Evolutionary conservation across 495 filamentous ascomycete genomes (phyloP).

Genomic region (Hyaloscypha bicolor): DNA sequence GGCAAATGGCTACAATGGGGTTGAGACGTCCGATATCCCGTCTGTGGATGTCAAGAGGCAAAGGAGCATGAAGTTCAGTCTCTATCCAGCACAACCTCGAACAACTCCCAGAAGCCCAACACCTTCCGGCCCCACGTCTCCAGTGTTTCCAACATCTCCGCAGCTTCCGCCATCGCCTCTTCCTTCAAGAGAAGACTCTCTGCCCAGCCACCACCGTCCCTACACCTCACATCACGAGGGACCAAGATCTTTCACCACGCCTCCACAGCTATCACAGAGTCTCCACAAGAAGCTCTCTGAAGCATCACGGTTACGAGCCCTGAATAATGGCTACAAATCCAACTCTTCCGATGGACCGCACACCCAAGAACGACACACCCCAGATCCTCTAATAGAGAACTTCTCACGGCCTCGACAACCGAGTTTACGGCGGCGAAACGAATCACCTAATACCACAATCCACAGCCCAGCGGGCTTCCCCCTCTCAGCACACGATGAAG

Average conservation of each 20-base stretch:
- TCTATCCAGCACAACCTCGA: slow-evolving; percentile 28
- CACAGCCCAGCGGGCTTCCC: slow-evolving; percentile 34
- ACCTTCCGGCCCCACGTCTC: slow-evolving; percentile 19
- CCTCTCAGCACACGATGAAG: slow-evolving; percentile 38
- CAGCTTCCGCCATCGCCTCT: slow-evolving; percentile 23
- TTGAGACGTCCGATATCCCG: slow-evolving; percentile 6
- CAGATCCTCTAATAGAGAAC: slow-evolving; percentile 40
- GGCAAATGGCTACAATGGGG: slow-evolving; percentile 28
- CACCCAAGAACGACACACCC: slow-evolving; percentile 14
- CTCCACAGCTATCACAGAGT: slow-evolving; percentile 15
- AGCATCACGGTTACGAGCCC: slow-evolving; percentile 32
- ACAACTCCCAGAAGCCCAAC: slow-evolving; percentile 18
- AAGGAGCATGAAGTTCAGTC: slow-evolving; percentile 32
- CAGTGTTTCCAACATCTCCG: slow-evolving; percentile 15
- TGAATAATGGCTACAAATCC: slow-evolving; percentile 33
- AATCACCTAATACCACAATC: slow-evolving; percentile 38
- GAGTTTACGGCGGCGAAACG: slow-evolving; percentile 45
- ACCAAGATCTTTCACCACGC: slow-evolving; percentile 23
- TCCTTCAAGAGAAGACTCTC: slow-evolving; percentile 16
- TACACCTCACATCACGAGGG: slow-evolving; percentile 24
- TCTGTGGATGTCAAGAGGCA: slow-evolving; percentile 18
- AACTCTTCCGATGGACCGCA: slow-evolving; percentile 25
- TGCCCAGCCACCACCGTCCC: slow-evolving; percentile 20
- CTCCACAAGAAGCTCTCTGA: slow-evolving; percentile 32
- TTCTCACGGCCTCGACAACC: slow-evolving; percentile 54